Evolutionary conservation across 345 rosid genomes (phyloP).

Genomic region (Mallotus nudiflorus): DNA sequence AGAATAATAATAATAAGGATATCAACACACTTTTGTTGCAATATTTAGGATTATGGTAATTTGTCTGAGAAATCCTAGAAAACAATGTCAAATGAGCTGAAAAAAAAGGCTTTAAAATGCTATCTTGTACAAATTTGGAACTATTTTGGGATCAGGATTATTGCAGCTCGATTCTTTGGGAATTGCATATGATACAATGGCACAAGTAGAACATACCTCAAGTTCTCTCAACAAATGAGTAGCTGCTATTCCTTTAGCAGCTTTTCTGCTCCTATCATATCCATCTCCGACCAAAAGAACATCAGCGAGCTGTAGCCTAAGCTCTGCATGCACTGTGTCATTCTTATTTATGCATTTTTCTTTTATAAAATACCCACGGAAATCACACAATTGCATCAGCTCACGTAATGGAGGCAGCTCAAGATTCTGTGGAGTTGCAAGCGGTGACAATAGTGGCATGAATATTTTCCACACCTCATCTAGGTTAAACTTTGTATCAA

Average conservation of each 20-base stretch:
- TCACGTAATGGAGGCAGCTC: conserved; percentile 76
- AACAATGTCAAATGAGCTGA: neutral
- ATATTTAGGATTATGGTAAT: neutral
- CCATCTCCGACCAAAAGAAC: conserved; percentile 66
- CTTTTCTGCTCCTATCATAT: conserved; percentile 55
- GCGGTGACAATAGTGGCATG: conserved; percentile 73
- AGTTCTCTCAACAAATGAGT: conserved; percentile 65
- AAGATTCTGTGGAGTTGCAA: conserved; percentile 80
- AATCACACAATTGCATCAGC: conserved; percentile 70
- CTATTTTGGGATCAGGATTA: neutral
- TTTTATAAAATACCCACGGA: conserved; percentile 63
- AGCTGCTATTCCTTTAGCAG: conserved; percentile 86
- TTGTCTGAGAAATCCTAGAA: conserved; percentile 1
- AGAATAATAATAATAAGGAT: too few species aligned
- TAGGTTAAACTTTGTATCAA: conserved; percentile 70
- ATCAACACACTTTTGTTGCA: too few species aligned
- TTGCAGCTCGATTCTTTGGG: neutral
- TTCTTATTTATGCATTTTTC: conserved; percentile 46
- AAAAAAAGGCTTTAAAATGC: neutral
- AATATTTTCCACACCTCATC: conserved; percentile 77
- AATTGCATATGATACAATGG: neutral
- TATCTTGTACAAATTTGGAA: neutral
- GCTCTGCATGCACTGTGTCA: conserved; percentile 54
- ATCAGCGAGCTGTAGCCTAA: conserved; percentile 65
- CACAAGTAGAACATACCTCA: conserved; percentile 50